Percentiles rank a stretch among this genome's conserved stretches.
These are phyloP conservation scores for Aspergillus cejpii DNA, from an alignment of 2,329 filamentous ascomycete species.

Conservation along the genomic window DNA sequence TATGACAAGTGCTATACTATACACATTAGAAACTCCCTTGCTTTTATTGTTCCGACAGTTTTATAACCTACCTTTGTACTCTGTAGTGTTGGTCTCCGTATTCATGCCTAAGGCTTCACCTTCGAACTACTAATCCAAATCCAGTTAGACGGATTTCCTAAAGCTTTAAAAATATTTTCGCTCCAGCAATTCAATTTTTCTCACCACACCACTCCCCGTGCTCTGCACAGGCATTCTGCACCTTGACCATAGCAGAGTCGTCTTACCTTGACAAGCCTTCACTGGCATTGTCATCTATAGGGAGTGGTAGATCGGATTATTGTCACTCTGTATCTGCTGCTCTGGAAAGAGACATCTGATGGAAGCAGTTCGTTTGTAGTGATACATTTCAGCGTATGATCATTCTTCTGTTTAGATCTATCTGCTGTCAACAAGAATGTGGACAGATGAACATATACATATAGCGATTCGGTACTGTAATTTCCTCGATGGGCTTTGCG, in stretches of 20 bases:
- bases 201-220: slow-evolving; percentile 37
- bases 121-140: slow-evolving; percentile 14
- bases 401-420: not conserved
- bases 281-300: slow-evolving; percentile 35
- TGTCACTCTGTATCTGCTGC: slow-evolving; percentile 80
- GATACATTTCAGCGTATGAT: slow-evolving; percentile 51
- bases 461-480: not conserved
- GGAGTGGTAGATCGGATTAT: slow-evolving; percentile 57
- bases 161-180: slow-evolving; percentile 19
- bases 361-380: slow-evolving; percentile 71
- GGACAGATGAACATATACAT: not conserved
- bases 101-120: too few species aligned
- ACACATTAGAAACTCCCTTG: too few species aligned
- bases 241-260: slow-evolving; percentile 26
- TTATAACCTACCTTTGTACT: too few species aligned
- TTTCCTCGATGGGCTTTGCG: not conserved
- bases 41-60: too few species aligned
- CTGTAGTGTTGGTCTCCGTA: too few species aligned
- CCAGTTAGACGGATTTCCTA: slow-evolving; percentile 13
- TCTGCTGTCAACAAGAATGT: not conserved
- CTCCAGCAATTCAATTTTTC: slow-evolving; percentile 13
- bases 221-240: slow-evolving; percentile 37
- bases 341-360: slow-evolving; percentile 66
- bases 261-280: slow-evolving; percentile 30
- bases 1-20: too few species aligned